Percentiles rank a stretch among this genome's conserved stretches.
These are phyloP conservation scores for Bassia scoparia DNA, from an alignment of 148 eudicot genomes.

Conservation along the genomic window DNA sequence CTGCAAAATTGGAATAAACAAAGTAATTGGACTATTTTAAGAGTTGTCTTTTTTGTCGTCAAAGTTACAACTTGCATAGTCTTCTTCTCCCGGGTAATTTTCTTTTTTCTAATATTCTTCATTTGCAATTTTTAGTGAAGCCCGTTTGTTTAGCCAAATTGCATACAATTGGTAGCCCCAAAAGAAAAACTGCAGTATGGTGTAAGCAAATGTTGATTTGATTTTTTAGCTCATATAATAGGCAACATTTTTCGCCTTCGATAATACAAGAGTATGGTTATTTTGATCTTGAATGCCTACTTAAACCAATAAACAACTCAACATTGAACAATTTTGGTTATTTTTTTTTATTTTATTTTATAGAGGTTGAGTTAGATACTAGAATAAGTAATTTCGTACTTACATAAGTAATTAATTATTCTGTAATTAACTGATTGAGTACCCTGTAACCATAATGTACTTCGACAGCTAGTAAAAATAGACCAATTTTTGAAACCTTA, in stretches of 20 bases:
- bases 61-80: conserved; percentile 38
- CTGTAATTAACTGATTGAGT: too few relatives aligned
- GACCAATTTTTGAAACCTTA: too few relatives aligned
- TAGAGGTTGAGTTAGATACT: too few relatives aligned
- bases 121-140: background rate
- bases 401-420: too few relatives aligned
- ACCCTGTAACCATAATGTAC: too few relatives aligned
- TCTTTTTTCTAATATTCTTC: background rate
- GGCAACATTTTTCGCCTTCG: background rate
- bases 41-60: conserved; percentile 40
- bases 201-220: background rate
- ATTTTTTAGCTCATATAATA: background rate
- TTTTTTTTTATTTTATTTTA: too few relatives aligned
- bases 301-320: background rate
- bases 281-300: background rate
- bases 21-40: conserved; percentile 33
- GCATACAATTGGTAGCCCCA: background rate
- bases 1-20: conserved; percentile 63
- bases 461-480: background rate
- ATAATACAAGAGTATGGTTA: background rate
- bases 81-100: conserved; percentile 44
- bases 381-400: too few relatives aligned
- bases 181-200: background rate
- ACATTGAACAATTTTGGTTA: background rate
- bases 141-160: too few relatives aligned